Percentiles rank a stretch among this genome's conserved stretches.
Evolutionary conservation across 2,329 filamentous ascomycete species (phyloP).

Genomic region (Dactylellina leptospora): DNA sequence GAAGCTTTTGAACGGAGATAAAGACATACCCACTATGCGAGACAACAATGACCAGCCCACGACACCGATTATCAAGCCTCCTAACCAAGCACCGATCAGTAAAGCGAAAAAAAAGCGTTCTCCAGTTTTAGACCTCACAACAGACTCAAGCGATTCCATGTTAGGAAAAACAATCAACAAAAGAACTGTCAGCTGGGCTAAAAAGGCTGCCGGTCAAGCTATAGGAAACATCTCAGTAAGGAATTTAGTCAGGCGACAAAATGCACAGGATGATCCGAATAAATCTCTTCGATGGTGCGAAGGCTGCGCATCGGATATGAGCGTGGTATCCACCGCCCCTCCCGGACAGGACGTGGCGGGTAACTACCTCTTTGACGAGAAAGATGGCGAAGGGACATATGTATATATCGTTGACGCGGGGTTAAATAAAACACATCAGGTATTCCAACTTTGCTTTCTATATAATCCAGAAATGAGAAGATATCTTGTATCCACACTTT

Average conservation of each 20-base stretch:
- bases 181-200: too few species aligned
- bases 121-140: too few species aligned
- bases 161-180: too few species aligned
- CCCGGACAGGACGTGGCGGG: background rate
- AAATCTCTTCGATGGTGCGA: background rate
- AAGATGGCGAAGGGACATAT: conserved; percentile 14
- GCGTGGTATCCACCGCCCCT: conserved; percentile 9
- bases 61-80: too few species aligned
- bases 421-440: conserved; percentile 13
- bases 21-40: conserved; percentile 1
- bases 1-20: conserved; percentile 5
- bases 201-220: background rate
- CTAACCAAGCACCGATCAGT: background rate
- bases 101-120: background rate
- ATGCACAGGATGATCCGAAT: background rate
- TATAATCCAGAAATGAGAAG: too few species aligned
- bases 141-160: too few species aligned
- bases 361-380: conserved; percentile 26
- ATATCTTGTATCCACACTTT: too few species aligned
- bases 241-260: background rate
- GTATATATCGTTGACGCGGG: conserved; percentile 39
- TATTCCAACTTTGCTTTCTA: background rate
- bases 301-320: conserved; percentile 12
- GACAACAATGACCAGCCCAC: conserved; percentile 12
- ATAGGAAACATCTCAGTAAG: background rate